Conservation (phyloP, 768 basidiomycete species). For the Arthromyces matolae region DNA sequence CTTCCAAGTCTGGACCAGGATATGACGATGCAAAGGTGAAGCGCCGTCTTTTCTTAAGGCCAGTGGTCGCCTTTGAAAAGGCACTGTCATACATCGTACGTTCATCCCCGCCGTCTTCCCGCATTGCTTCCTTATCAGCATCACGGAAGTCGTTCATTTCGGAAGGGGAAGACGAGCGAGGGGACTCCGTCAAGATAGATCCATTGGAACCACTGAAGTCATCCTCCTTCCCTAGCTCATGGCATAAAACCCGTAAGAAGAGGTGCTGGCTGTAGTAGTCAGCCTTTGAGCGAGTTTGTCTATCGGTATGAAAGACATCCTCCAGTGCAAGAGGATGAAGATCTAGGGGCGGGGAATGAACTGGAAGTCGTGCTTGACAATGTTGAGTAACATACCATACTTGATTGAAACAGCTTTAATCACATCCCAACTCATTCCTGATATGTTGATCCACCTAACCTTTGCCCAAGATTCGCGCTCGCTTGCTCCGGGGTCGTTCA, state of each 20-base stretch:
- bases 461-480: slow-evolving; percentile 57
- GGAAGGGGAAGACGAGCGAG: slow-evolving; percentile 36
- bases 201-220: slow-evolving; percentile 16
- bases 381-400: slow-evolving; percentile 43
- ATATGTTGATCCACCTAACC: slow-evolving; percentile 74
- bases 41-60: slow-evolving; percentile 13
- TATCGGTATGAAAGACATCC: slow-evolving; percentile 57
- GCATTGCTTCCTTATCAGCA: slow-evolving; percentile 4
- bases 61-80: too few relatives aligned
- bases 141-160: slow-evolving; percentile 9
- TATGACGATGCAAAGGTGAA: slow-evolving; percentile 7
- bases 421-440: slow-evolving; percentile 69
- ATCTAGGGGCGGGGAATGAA: slow-evolving; percentile 31
- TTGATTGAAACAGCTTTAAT: slow-evolving; percentile 62
- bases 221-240: slow-evolving; percentile 43
- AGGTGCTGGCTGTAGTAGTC: slow-evolving; percentile 72
- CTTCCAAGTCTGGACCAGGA: slow-evolving; percentile 15
- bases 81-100: slow-evolving; percentile 7
- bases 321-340: slow-evolving; percentile 72
- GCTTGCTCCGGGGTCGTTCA: slow-evolving; percentile 42
- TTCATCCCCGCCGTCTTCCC: slow-evolving; percentile 12
- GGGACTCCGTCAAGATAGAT: slow-evolving; percentile 24
- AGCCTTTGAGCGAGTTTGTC: slow-evolving; percentile 57
- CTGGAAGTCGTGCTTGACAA: not conserved
- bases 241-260: slow-evolving; percentile 66